These are phyloP conservation scores for Euryodendron excelsum DNA, from an alignment of 148 eudicot genomes.

Conservation along the genomic window DNA sequence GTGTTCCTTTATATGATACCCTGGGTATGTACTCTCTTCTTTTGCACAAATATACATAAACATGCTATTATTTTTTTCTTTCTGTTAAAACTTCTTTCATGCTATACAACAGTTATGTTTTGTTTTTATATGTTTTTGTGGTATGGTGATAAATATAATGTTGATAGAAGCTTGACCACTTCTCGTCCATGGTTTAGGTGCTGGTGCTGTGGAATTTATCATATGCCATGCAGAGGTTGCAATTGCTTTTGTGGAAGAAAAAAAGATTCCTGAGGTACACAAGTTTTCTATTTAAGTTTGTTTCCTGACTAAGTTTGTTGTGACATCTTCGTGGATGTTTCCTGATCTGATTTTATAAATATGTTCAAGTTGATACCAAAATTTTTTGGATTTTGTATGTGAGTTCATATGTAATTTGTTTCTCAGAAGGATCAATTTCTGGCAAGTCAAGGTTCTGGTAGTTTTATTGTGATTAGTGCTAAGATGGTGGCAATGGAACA, in stretches of 20 bases:
- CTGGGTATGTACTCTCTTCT: constrained; percentile 51
- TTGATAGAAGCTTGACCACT: constrained; percentile 11
- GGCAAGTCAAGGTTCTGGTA: background rate
- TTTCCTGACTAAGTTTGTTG: background rate
- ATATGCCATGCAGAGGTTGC: constrained; percentile 84
- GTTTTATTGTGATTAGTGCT: background rate
- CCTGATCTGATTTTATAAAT: background rate
- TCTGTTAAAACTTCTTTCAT: background rate
- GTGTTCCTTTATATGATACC: constrained; percentile 94
- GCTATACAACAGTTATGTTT: background rate
- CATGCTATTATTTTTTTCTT: background rate
- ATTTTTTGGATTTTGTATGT: background rate
- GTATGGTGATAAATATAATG: background rate
- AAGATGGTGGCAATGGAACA: background rate
- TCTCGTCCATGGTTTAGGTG: constrained; percentile 50
- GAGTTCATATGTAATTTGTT: background rate
- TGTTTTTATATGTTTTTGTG: background rate
- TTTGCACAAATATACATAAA: background rate
- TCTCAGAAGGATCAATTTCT: background rate
- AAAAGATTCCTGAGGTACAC: constrained; percentile 81
- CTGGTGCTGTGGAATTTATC: constrained; percentile 93
- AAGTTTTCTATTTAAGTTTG: background rate
- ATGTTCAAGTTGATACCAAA: background rate
- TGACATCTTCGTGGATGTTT: background rate
- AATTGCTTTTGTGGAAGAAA: constrained; percentile 91